Base-by-base conservation (phyloP, 2,329 filamentous ascomycete species). In the Penicillium sp. region DNA sequence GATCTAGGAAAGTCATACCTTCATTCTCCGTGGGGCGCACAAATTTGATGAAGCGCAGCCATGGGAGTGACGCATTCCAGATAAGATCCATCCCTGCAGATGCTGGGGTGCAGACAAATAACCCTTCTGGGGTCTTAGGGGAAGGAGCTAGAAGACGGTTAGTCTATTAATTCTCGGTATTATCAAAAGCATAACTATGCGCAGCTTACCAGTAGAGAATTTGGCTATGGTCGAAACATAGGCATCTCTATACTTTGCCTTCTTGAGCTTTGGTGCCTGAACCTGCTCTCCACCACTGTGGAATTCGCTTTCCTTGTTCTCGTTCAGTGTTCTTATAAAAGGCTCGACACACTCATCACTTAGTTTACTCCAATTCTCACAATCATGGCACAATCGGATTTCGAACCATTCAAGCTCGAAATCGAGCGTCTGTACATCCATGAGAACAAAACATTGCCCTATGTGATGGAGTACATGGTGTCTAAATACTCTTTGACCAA, bases 31-130 rank as follows among this genome's bases (percentile, higher is more conserved):
- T 39, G 3, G 3, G 5, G 8, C 18, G 18, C 38, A 39, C 18
- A 39, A 39, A 3, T 39, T 7, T 4, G 6, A 53, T 47, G 37
- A 65, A 65, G 43, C 49, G 57, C 38, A 62, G 31, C 62, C 59
- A 63, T 35, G 62, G 62, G 29, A 65, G 54, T 20, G 57, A 49
- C 11, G 9, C 6, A 11, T 49, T 48, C 62, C 61, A 63, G 1
- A 5, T 18, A 29, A 65, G 38, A 16, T 38, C 16, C 53, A 61
- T 56, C 2, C 54, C 38, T 4, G 59, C 40, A 9, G 56, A 24
- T 51, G 47, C n/a, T 5, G 62, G 62, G 9, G 62, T 65, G 42
- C 47, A 55, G 18, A 65, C 61, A n/a, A 58, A 11, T 22, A 60
- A 26, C 1, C 62, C 57, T 50, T 65, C 62, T 5, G 62, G 62